Percentiles rank a stretch among this genome's conserved stretches.
Evolutionary conservation across 345 rosid genomes (phyloP).

Genomic region (Brassica rapa): DNA sequence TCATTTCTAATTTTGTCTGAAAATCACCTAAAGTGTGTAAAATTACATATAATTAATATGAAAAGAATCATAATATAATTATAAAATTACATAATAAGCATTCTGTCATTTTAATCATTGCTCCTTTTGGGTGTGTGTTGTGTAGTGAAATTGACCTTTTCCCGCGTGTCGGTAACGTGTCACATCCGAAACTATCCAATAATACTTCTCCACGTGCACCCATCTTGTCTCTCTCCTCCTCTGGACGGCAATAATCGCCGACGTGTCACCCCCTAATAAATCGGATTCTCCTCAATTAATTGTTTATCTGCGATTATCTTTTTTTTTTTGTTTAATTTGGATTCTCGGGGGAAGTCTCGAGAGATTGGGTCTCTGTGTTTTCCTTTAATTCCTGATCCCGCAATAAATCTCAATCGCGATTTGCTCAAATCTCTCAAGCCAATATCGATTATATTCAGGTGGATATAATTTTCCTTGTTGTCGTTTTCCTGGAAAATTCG

Average conservation of each 20-base stretch:
- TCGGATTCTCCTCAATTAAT: constrained; percentile 20
- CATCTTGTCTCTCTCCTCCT: constrained; percentile 21
- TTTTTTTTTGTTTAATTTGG: neutral
- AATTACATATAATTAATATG: neutral
- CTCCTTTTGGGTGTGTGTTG: neutral
- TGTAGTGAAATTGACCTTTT: neutral
- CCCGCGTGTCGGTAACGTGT: neutral
- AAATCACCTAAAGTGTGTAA: neutral
- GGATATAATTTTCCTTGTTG: constrained; percentile 17
- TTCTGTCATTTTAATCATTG: neutral
- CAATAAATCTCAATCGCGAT: constrained; percentile 5
- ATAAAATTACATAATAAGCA: neutral
- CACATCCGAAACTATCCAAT: constrained; percentile 1
- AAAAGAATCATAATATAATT: neutral
- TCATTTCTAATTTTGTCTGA: neutral
- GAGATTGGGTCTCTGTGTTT: constrained; percentile 25
- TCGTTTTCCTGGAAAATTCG: constrained; percentile 12
- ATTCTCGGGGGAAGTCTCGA: constrained; percentile 6
- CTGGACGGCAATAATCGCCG: constrained; percentile 50
- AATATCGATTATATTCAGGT: constrained; percentile 21
- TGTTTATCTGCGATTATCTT: neutral
- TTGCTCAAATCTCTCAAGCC: neutral
- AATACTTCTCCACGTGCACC: constrained; percentile 11
- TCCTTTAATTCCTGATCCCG: neutral
- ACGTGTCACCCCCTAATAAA: constrained; percentile 25